phyloP scores from a whole-genome alignment of 495 filamentous ascomycete species.

The Xylaria castorea region DNA sequence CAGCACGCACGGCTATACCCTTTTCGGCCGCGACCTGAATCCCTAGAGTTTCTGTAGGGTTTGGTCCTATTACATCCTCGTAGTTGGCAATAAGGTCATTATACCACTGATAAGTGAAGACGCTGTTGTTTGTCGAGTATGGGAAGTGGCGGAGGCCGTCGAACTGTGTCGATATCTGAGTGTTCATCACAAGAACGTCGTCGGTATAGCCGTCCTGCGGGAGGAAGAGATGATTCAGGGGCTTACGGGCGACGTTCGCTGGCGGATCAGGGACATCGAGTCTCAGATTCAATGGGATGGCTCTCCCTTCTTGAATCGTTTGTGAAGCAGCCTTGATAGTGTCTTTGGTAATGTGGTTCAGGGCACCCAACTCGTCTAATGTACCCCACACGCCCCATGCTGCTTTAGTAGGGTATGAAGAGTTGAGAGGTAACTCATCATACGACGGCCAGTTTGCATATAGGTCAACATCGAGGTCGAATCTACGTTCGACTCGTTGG shows the following conservation, averaged over 20 bases:
- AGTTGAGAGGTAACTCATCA: conserved; percentile 30
- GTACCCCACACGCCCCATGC: conserved; percentile 45
- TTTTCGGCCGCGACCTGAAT: conserved; percentile 52
- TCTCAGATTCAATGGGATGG: conserved; percentile 33
- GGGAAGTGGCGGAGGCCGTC: conserved; percentile 67
- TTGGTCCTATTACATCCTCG: conserved; percentile 31
- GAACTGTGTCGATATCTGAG: conserved; percentile 70
- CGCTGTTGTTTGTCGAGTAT: conserved; percentile 27
- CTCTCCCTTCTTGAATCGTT: conserved; percentile 17
- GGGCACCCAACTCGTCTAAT: conserved; percentile 40
- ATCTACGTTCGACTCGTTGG: conserved; percentile 10
- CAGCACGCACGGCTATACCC: conserved; percentile 58
- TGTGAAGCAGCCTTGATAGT: conserved; percentile 25
- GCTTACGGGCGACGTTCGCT: conserved; percentile 10
- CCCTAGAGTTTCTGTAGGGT: conserved; percentile 30
- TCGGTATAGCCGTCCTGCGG: conserved; percentile 40
- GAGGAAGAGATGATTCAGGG: conserved; percentile 20
- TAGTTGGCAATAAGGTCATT: conserved; percentile 31
- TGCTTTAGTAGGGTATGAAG: conserved; percentile 33
- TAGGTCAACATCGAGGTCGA: conserved; percentile 21
- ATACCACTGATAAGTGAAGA: conserved; percentile 31
- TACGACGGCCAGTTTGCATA: conserved; percentile 32
- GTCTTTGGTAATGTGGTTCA: conserved; percentile 41
- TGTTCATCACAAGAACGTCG: conserved; percentile 69
- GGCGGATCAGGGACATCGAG: conserved; percentile 25